Conservation (phyloP, 1,139 yeast genomes). For the Nakaseomyces nivariensis region DNA sequence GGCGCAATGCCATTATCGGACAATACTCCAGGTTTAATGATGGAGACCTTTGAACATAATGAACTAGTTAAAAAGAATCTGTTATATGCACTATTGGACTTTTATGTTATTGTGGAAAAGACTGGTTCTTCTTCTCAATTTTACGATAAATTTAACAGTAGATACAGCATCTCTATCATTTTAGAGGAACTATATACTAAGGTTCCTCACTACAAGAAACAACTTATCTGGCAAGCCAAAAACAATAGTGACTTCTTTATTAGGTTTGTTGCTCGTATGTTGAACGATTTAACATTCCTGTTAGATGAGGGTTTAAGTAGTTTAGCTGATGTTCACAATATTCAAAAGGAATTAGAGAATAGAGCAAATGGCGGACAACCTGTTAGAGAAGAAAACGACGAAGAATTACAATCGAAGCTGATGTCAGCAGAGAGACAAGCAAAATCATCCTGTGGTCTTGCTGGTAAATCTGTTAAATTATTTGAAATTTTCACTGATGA, state of each 20-base stretch:
- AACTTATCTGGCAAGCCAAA: slow-evolving; percentile 57
- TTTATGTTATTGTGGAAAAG: slow-evolving; percentile 89
- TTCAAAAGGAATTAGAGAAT: slow-evolving; percentile 48
- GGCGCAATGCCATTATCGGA: slow-evolving; percentile 57
- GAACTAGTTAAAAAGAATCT: slow-evolving; percentile 55
- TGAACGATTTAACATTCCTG: slow-evolving; percentile 86
- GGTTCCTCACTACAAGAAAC: slow-evolving; percentile 53
- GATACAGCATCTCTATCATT: slow-evolving; percentile 78
- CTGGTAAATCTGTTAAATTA: slow-evolving; percentile 72
- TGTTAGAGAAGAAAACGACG: slow-evolving; percentile 42
- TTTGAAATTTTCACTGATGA: slow-evolving; percentile 76
- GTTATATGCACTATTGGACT: slow-evolving; percentile 73
- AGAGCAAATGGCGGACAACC: slow-evolving; percentile 35
- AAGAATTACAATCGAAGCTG: slow-evolving; percentile 50
- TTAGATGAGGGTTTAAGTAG: slow-evolving; percentile 85
- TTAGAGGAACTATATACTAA: slow-evolving; percentile 72
- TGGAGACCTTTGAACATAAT: slow-evolving; percentile 53
- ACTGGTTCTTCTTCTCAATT: slow-evolving; percentile 95
- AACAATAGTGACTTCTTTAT: slow-evolving; percentile 73
- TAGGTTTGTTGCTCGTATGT: slow-evolving; percentile 84
- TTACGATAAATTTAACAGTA: slow-evolving; percentile 86
- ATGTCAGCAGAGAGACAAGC: slow-evolving; percentile 66
- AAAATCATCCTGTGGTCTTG: slow-evolving; percentile 69
- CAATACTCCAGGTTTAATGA: slow-evolving; percentile 66
- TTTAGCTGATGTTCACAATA: slow-evolving; percentile 63